Base-by-base conservation (phyloP, 495 filamentous ascomycete species). In the Usnea hakonensis region DNA sequence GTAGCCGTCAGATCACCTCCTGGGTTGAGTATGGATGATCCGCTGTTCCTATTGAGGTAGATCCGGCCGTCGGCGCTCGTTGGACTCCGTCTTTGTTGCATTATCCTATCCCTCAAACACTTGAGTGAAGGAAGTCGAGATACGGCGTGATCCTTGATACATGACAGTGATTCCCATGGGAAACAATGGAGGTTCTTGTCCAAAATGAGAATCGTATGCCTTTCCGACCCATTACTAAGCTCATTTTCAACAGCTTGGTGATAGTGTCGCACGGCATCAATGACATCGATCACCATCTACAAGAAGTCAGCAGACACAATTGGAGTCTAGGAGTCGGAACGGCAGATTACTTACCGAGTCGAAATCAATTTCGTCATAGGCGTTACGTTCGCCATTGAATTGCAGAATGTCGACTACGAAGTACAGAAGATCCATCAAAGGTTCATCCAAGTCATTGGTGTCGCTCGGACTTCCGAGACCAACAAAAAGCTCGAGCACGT, bases 331-430 rank as follows among this genome's bases (percentile, higher is more conserved):
- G 9, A 32, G 0, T 7, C 21, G 7, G 41, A 23, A 46, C 23
- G 17, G 26, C 30, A 16, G 1, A 32, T 4, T 17, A 68, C 67
- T 70, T 64, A 75, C 75, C 72, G 84, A 81, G 68, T 98, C 94
- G 66, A 96, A 93, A 71, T 98, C 92, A 67, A 98, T 88, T 75
- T 98, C 94, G 70, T 97, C 95, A 75, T 96, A 97, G 3, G 95
- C 94, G 72, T 97, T 97, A 36, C 86, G 83, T 74, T 98, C 94
- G 2, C 94, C 94, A 65, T 95, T 89, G 74, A 97, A 98, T 73
- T 97, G 95, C 33, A 97, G 76, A 55, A 97, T 92, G 70, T 98
- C 94, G 6, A 97, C 86, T 11, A 97, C 90, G 68, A 97, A 97
- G 72, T 96, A 96, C 1, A 98, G 80, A 54, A 98, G 75, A 71